Evolutionary conservation across 2,329 filamentous ascomycete genomes (phyloP), one percentile per base, ranked within the genome.

Genomic region (Colletotrichum eleusines): DNA sequence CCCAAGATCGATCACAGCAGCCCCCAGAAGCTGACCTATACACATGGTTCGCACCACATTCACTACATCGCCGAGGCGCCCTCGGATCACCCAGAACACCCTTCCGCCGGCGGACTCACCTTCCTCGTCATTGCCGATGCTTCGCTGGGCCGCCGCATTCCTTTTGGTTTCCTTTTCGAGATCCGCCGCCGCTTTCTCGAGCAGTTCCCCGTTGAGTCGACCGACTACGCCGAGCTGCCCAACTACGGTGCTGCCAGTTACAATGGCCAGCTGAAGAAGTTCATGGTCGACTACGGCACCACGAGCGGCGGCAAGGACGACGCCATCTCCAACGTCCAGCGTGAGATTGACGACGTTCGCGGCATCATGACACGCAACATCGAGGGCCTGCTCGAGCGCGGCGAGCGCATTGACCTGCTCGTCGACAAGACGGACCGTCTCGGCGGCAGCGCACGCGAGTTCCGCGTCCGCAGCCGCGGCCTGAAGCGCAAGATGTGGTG

Each of bases 341-440:
- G 90, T 67, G 96, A 98, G 83, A 98, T 99, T 76, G 95, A 98
- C 74, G 95, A 94, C 77, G 94, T 97, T 62, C 85, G 92, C 66
- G 93, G 94, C 73, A 97, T 97, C 80, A 97, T 97, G 95, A 97
- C 94, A 67, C 91, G 94, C 84, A 97, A 97, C 79, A 97, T 98
- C 74, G 95, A 97, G 86, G 89, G 92, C 63, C 87, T 97, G 73
- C 84, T 97, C 50, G 94, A 97, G 86, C 86, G 95, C 42, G 95
- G 96, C 46, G 96, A 99, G 87, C 87, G 95, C 74, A 95, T 99
- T 78, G 94, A 98, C 82, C 81, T 98, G 75, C 84, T 99, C 55
- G 95, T 99, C 28, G 95, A 98, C 81, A 98, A 99, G 89, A 99
- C 97, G 59, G 95, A 98, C 79, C 87, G 94, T 53, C 82, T 99